Evolutionary conservation across 108 stramenopile species (phyloP), one percentile per base, ranked within the genome.

Genomic region (Discostella stelligeroides): DNA sequence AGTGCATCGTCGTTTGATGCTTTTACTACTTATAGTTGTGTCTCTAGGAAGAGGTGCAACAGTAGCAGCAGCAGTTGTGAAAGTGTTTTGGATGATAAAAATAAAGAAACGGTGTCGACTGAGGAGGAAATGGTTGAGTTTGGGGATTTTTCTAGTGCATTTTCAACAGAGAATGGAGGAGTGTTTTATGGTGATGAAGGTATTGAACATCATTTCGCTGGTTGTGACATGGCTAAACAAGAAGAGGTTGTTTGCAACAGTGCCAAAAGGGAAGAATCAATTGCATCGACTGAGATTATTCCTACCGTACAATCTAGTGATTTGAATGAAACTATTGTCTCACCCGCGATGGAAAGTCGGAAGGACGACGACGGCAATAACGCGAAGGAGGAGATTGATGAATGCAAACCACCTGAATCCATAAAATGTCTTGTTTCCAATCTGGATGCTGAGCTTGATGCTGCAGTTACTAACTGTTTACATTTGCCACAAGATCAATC

Each of bases 71-170:
- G 46, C 24, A 47, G 48, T 0, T 37, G 34, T 34, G 43, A 24
- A 43, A 38, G 50, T 23, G 45, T 20, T 45, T 47, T 1, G 18
- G 45, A 20, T 8, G 24, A 15, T 23, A 7, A 2, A 2, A 23
- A n/a, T 47, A 38, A 25, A 40, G 27, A 42, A 27, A 17, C 0
- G 2, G 49, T 0, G 63, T n/a, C 41, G 63, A 42, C 27, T 30
- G 65, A 13, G 20, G 56, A 61, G 38, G 61, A 45, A 11, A 43
- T 54, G 28, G 55, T 48, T 24, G 53, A 69, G 37, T 76, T 76
- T 64, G 75, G 60, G 4, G 68, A 77, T 39, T 77, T 77, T 65
- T 68, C 68, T 15, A 21, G 68, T n/a, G 57, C 69, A n/a, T n/a
- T n/a, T n/a, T n/a, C n/a, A n/a, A n/a, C n/a, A 12, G 62, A 59